Evolutionary conservation across 495 filamentous ascomycete species (phyloP).

Genomic region (Schizothecium vesticola): DNA sequence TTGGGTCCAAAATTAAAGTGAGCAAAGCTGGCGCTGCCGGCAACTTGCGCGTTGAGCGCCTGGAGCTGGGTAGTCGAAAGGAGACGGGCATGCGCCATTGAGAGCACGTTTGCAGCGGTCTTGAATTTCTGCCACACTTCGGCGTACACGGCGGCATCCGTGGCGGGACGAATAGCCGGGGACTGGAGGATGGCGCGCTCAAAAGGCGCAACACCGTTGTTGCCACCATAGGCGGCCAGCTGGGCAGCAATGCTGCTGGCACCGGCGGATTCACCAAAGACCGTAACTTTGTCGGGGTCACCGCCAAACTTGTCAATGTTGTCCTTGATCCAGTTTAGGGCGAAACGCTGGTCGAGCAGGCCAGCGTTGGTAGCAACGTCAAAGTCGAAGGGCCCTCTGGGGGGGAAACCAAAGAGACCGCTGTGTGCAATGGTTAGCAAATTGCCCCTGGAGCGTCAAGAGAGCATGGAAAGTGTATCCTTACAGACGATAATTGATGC

Average conservation of each 20-base stretch:
- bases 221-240: constrained; percentile 1
- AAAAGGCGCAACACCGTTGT: constrained; percentile 1
- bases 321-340: constrained; percentile 27
- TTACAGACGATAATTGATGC: constrained; percentile 17
- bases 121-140: constrained; percentile 5
- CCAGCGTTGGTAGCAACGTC: constrained; percentile 15
- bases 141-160: constrained; percentile 4
- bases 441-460: background rate
- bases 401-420: background rate
- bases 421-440: background rate
- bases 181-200: constrained; percentile 12
- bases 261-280: constrained; percentile 13
- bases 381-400: constrained; percentile 1
- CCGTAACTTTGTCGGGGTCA: constrained; percentile 6
- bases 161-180: constrained; percentile 7
- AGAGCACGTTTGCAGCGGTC: background rate
- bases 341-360: constrained; percentile 14
- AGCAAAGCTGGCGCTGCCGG: background rate
- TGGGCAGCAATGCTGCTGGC: constrained; percentile 7
- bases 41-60: constrained; percentile 1
- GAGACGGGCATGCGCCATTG: background rate
- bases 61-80: background rate
- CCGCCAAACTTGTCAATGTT: constrained; percentile 15
- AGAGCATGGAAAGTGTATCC: background rate
- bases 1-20: constrained; percentile 13